Base-by-base conservation (phyloP, 192 early-diverging fungal species). In the Chytriomyces hyalinus region DNA sequence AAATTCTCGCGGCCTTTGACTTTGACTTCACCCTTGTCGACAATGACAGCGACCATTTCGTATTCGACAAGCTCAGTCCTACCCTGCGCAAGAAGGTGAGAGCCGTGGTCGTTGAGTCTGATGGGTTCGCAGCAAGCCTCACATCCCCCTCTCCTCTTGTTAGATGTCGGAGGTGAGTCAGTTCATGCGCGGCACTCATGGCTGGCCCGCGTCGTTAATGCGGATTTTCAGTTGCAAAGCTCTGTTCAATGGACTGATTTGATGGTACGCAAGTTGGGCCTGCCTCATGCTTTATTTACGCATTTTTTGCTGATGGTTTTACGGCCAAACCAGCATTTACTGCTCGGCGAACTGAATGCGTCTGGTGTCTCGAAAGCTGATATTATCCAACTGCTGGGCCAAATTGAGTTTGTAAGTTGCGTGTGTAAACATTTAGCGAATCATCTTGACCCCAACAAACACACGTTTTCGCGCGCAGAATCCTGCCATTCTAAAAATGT, bases 21-120 rank as follows among this genome's bases (percentile, higher is more conserved):
- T 83, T 83, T 51, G 82, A 83, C 77, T 80, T 67, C n/a, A 83
- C 82, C 22, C 70, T 80, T 17, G 76, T 83, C 22, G 82, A 83
- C 13, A 64, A 83, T 62, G 82, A 83, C 51, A 70, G 66, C 51
- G 82, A 83, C 60, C 65, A 68, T 49, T 80, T 59, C 65, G 76
- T 83, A 6, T 66, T 83, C 22, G 62, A 80, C 48, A 28, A 46
- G 67, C 66, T 83, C 24, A 73, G 76, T n/a, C 65, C 78, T 9
- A 28, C 17, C 5, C 66, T 83, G 53, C 28, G 65, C 44, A 70
- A 46, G 28, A 69, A 77, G 61, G 61, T 82, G 64, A 61, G 62
- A 1, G 46, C 1, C 61, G 11, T 13, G 3, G 15, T 4, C 20
- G 15, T 15, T 1, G 57, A 59, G 57, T 59, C 3, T 59, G 20